These are phyloP conservation scores for Strombidium stylifer DNA, from an alignment of 73 alveolate genomes.

Conservation along the genomic window DNA sequence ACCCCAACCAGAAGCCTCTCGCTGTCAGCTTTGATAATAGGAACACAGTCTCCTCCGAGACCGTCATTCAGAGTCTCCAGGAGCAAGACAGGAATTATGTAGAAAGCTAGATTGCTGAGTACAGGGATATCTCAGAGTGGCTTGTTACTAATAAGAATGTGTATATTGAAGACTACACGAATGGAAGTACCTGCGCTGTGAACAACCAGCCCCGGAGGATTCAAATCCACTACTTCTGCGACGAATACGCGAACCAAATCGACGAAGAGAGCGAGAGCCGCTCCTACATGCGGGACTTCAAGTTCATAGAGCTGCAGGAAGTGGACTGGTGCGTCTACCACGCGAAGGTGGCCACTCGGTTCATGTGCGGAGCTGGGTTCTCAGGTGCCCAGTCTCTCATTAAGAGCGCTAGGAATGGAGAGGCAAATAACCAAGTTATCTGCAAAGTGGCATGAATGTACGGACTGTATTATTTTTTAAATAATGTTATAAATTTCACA, in stretches of 20 bases:
- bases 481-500: not conserved
- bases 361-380: slow-evolving; percentile 35
- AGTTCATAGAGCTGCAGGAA: not conserved
- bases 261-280: not conserved
- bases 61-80: too few species aligned
- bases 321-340: slow-evolving; percentile 42
- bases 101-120: too few species aligned
- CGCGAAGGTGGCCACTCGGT: slow-evolving; percentile 27
- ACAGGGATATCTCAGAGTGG: too few species aligned
- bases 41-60: too few species aligned
- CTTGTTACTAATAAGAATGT: not conserved
- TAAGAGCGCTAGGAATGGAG: not conserved
- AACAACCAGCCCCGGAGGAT: slow-evolving; percentile 16
- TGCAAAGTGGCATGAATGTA: too few species aligned
- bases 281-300: not conserved
- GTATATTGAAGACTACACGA: not conserved
- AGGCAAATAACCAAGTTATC: not conserved
- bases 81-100: too few species aligned
- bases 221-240: slow-evolving; percentile 15
- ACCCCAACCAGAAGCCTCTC: too few species aligned
- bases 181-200: slow-evolving; percentile 16
- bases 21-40: too few species aligned
- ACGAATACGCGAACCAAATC: not conserved
- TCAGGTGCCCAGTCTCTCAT: not conserved
- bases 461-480: too few species aligned